These are phyloP conservation scores for Phytophthora fragariae DNA, from an alignment of 352 stramenopile genomes.

Conservation along the genomic window DNA sequence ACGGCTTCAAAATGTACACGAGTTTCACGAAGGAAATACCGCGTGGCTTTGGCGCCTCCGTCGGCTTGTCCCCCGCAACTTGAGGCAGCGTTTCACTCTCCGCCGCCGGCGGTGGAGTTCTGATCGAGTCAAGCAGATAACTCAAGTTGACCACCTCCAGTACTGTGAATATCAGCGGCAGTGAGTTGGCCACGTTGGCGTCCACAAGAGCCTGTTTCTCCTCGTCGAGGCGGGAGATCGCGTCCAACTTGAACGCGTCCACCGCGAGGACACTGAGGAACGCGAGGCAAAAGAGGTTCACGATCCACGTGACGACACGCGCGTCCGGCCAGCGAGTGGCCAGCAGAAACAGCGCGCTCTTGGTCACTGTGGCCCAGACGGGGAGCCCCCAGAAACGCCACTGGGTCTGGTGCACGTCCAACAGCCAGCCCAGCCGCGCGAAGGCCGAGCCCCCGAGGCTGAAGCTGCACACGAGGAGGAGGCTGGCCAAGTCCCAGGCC, in stretches of 20 bases:
- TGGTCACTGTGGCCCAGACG: constrained; percentile 65
- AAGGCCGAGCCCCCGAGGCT: constrained; percentile 57
- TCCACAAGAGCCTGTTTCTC: constrained; percentile 60
- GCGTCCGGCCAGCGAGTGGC: constrained; percentile 57
- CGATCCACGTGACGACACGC: constrained; percentile 49
- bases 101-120: constrained; percentile 29
- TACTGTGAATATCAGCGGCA: constrained; percentile 88
- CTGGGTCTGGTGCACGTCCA: constrained; percentile 46
- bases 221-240: constrained; percentile 65
- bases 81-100: constrained; percentile 39
- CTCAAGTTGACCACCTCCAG: constrained; percentile 82
- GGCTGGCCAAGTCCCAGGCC: constrained; percentile 55
- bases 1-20: constrained; percentile 86
- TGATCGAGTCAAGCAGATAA: constrained; percentile 68
- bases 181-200: constrained; percentile 83
- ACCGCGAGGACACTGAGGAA: constrained; percentile 74
- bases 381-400: constrained; percentile 85
- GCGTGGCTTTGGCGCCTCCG: constrained; percentile 43
- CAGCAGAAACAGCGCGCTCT: constrained; percentile 68
- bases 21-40: constrained; percentile 89
- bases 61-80: constrained; percentile 36
- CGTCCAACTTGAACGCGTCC: constrained; percentile 78
- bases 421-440: constrained; percentile 51
- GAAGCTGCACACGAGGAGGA: constrained; percentile 60
- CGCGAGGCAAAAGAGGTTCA: constrained; percentile 56